These are phyloP conservation scores for Gossypium thurberi DNA, from an alignment of 345 rosid genomes.

Conservation along the genomic window DNA sequence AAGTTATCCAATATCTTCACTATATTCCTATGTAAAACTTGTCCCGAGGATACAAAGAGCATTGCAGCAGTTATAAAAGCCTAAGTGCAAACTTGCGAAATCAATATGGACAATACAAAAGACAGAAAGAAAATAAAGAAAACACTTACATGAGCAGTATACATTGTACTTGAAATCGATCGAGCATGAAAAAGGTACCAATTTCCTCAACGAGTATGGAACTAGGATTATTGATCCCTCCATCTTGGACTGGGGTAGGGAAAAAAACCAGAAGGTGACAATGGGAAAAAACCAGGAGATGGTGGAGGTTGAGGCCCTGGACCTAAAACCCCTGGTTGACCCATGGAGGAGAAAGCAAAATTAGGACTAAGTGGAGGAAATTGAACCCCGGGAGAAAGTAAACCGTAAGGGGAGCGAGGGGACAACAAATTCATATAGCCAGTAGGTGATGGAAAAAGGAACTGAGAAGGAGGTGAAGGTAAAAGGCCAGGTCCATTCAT, in stretches of 20 bases:
- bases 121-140: not conserved
- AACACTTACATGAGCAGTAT: slow-evolving; percentile 19
- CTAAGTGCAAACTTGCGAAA: slow-evolving; percentile 19
- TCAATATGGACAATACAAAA: slow-evolving; percentile 16
- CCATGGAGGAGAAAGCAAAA: slow-evolving; percentile 62
- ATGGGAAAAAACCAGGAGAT: slow-evolving; percentile 76
- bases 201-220: slow-evolving; percentile 16
- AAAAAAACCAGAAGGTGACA: slow-evolving; percentile 73
- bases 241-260: slow-evolving; percentile 75
- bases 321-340: slow-evolving; percentile 68
- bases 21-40: slow-evolving; percentile 26
- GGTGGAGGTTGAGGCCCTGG: slow-evolving; percentile 74
- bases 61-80: slow-evolving; percentile 15
- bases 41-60: slow-evolving; percentile 19
- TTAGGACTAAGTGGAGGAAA: slow-evolving; percentile 72
- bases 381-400: slow-evolving; percentile 72
- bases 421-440: slow-evolving; percentile 57
- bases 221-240: slow-evolving; percentile 46
- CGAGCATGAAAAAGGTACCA: slow-evolving; percentile 12
- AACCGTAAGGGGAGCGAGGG: slow-evolving; percentile 67
- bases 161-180: slow-evolving; percentile 18
- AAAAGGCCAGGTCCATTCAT: slow-evolving; percentile 57
- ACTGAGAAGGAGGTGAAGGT: slow-evolving; percentile 83
- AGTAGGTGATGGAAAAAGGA: slow-evolving; percentile 62
- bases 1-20: slow-evolving; percentile 20